Evolutionary conservation across 2,329 filamentous ascomycete genomes (phyloP), one percentile per base, ranked within the genome.

Genomic region (Aspergillus brunneoviolaceus): DNA sequence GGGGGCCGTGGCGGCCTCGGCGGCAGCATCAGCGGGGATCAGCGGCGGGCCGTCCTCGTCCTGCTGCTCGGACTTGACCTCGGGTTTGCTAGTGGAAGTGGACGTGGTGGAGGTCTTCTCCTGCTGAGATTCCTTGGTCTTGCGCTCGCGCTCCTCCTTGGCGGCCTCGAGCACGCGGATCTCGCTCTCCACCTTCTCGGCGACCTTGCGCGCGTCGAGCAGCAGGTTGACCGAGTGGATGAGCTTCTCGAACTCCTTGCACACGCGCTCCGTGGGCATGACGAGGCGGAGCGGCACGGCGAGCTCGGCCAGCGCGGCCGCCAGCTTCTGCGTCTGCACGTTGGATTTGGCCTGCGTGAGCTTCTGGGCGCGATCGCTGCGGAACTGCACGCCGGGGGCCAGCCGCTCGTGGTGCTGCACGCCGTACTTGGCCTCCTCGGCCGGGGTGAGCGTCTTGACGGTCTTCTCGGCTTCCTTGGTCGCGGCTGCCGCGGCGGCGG

Each of bases 371-470:
- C 78, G 79, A 63, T 82, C 80, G 64, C 92, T 92, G 12, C 94
- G 90, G 83, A 98, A 98, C 14, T 91, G 89, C 39, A 96, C 91
- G 6, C 95, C 94, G 9, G 89, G 89, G 1, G 89, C 87, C 45
- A 97, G 83, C 29, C 94, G 90, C 58, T 98, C 94, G 65, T 94
- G 89, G 66, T 91, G 87, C 7, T 89, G 86, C 10, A 99, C 89
- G 63, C 94, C 95, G 71, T 94, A 98, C 35, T 89, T 84, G 64
- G 85, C 77, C 77, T 93, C 89, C 76, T 96, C 89, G 66, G 90
- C 86, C 51, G 89, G 83, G 4, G 86, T 87, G 65, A 97, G 87
- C 74, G 88, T 87, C 70, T 88, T 86, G 57, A 89, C 84, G 69
- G 89, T 84, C 19, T 82, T 81, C 73, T 80, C 63, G 69, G 80